Percentiles rank a stretch among this genome's conserved stretches.
Evolutionary conservation across 2,329 filamentous ascomycete species (phyloP).

Genomic region (Amylocarpus encephaloides): DNA sequence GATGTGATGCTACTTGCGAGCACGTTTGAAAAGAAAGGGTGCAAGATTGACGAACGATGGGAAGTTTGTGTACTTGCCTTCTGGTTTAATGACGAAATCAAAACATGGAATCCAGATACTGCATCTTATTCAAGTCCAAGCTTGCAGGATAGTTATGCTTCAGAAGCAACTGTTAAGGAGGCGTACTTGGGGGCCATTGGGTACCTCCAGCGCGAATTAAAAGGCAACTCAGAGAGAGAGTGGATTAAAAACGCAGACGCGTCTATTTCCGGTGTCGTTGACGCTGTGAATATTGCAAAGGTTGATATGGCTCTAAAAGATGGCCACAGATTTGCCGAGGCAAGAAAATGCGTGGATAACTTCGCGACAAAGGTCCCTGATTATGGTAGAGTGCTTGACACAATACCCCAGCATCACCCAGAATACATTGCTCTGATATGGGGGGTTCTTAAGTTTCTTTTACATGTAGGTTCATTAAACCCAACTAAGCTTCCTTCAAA

Average conservation of each 20-base stretch:
- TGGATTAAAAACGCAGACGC: no score
- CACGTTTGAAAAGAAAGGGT: slow-evolving; percentile 7
- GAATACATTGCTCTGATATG: slow-evolving; percentile 9
- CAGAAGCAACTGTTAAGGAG: background rate
- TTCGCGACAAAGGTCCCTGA: slow-evolving; percentile 1
- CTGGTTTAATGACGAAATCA: slow-evolving; percentile 20
- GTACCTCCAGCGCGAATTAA: no score
- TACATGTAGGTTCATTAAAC: background rate
- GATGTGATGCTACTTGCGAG: slow-evolving; percentile 19
- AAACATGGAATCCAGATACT: background rate
- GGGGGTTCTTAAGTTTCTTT: slow-evolving; percentile 1
- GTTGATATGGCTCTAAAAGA: no score
- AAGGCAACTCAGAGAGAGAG: no score
- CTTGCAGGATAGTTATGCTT: background rate
- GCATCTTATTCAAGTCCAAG: background rate
- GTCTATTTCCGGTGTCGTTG: no score
- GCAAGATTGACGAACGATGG: slow-evolving; percentile 8
- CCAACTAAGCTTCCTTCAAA: background rate
- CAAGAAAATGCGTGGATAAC: background rate
- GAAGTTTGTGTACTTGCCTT: slow-evolving; percentile 12
- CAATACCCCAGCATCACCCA: slow-evolving; percentile 7
- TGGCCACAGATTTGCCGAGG: background rate
- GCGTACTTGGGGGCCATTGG: no score
- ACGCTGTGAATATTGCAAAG: no score
- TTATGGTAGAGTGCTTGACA: slow-evolving; percentile 6